Conservation (phyloP, 2,329 filamentous ascomycete species). For the Beauveria rudraprayagi region DNA sequence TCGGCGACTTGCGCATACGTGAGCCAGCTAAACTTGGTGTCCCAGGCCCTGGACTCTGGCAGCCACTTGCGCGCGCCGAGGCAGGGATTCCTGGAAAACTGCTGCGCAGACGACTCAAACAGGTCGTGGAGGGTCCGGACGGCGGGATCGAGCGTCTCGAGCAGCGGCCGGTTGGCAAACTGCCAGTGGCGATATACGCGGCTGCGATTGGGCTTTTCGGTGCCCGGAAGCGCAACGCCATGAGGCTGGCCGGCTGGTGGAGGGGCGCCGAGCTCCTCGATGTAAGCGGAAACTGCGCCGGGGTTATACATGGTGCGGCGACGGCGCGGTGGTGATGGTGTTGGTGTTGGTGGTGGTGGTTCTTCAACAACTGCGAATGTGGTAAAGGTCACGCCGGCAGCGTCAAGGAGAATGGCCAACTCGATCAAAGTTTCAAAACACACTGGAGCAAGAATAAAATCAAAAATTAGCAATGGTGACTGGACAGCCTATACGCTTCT, state of each 20-base stretch:
- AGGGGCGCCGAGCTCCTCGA: slow-evolving; percentile 42
- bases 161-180: slow-evolving; percentile 59
- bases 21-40: slow-evolving; percentile 65
- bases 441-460: background rate
- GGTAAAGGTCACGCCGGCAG: background rate
- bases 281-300: background rate
- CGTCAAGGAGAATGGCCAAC: background rate
- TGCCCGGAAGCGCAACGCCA: slow-evolving; percentile 67
- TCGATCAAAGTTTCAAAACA: background rate
- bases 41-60: slow-evolving; percentile 57
- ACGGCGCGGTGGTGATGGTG: too few species aligned
- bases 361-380: background rate
- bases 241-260: slow-evolving; percentile 72
- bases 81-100: slow-evolving; percentile 55
- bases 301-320: background rate
- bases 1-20: slow-evolving; percentile 66
- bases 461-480: background rate
- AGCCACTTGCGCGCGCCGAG: slow-evolving; percentile 72
- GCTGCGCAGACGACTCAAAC: slow-evolving; percentile 58
- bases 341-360: too few species aligned
- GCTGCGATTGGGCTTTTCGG: slow-evolving; percentile 63
- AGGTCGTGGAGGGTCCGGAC: slow-evolving; percentile 63
- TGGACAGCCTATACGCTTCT: background rate
- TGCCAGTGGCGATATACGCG: slow-evolving; percentile 78
- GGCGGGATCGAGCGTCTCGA: slow-evolving; percentile 59